Evolutionary conservation across 1,139 yeast genomes (phyloP).

Genomic region (Yamadazyma friedrichii): DNA sequence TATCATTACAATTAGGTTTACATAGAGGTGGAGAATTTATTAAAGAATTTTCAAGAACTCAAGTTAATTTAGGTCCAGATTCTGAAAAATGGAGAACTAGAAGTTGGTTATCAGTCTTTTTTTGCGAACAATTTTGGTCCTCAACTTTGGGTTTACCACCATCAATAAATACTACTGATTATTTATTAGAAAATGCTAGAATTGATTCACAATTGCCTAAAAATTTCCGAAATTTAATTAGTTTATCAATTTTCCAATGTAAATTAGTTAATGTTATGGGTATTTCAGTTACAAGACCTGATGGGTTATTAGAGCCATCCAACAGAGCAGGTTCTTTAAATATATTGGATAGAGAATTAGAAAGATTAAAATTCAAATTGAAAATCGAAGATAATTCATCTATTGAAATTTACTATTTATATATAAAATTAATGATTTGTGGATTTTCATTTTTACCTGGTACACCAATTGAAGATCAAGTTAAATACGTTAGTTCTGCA

Average conservation of each 20-base stretch:
- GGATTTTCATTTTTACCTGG: constrained; percentile 91
- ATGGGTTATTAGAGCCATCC: constrained; percentile 83
- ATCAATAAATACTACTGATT: constrained; percentile 75
- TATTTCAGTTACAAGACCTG: constrained; percentile 81
- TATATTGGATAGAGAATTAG: constrained; percentile 75
- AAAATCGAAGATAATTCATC: constrained; percentile 60
- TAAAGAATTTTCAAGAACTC: constrained; percentile 87
- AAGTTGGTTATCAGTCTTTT: constrained; percentile 87
- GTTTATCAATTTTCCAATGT: constrained; percentile 79
- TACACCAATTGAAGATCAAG: constrained; percentile 86
- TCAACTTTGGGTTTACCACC: constrained; percentile 88
- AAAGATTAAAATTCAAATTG: constrained; percentile 62
- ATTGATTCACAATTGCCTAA: constrained; percentile 66
- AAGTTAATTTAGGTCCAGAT: constrained; percentile 78
- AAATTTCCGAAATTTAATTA: constrained; percentile 68
- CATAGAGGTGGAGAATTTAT: constrained; percentile 88
- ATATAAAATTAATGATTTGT: constrained; percentile 78
- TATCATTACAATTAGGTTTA: constrained; percentile 86
- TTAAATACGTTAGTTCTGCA: constrained; percentile 78
- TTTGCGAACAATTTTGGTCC: constrained; percentile 89
- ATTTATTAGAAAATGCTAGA: constrained; percentile 75
- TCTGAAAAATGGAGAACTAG: constrained; percentile 95
- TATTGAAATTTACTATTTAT: constrained; percentile 78
- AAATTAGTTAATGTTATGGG: constrained; percentile 87
- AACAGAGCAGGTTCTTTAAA: constrained; percentile 79